These are phyloP conservation scores for Amauroascus niger DNA, from an alignment of 2,329 filamentous ascomycete genomes.

Conservation along the genomic window DNA sequence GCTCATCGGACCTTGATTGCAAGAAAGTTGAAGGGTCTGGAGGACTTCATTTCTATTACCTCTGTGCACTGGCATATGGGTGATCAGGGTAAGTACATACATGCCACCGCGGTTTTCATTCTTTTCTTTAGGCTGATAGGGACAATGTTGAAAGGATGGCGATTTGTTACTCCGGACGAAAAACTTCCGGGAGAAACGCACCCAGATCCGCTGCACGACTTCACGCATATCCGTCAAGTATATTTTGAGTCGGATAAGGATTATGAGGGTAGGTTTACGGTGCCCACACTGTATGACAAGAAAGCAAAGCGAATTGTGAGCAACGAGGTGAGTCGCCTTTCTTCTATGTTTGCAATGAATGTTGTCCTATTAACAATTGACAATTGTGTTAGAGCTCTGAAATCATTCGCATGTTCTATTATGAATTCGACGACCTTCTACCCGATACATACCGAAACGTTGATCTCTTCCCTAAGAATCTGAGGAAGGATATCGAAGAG, in stretches of 20 bases:
- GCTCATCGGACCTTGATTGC: slow-evolving; percentile 81
- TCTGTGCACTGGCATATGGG: slow-evolving; percentile 89
- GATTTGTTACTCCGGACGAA: slow-evolving; percentile 61
- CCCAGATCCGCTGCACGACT: slow-evolving; percentile 52
- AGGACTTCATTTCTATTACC: slow-evolving; percentile 68
- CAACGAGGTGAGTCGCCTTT: slow-evolving; percentile 57
- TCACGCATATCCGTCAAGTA: slow-evolving; percentile 64
- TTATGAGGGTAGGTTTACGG: slow-evolving; percentile 73
- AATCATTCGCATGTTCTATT: slow-evolving; percentile 83
- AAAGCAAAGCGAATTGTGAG: slow-evolving; percentile 65
- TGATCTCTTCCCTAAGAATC: slow-evolving; percentile 56
- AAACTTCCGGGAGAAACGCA: slow-evolving; percentile 43
- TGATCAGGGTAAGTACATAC: slow-evolving; percentile 51
- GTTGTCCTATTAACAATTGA: not conserved
- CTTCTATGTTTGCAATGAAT: not conserved
- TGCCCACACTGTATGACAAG: slow-evolving; percentile 70
- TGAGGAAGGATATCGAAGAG: slow-evolving; percentile 63
- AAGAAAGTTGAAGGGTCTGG: slow-evolving; percentile 80
- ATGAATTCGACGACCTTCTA: slow-evolving; percentile 65
- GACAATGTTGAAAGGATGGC: slow-evolving; percentile 54
- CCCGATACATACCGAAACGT: slow-evolving; percentile 50
- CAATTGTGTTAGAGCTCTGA: slow-evolving; percentile 58
- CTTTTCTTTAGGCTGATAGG: slow-evolving; percentile 9
- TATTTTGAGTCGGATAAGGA: slow-evolving; percentile 66
- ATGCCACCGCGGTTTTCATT: not conserved